These are phyloP conservation scores for Penicillium arizonense DNA, from an alignment of 495 filamentous ascomycete species.

Conservation along the genomic window DNA sequence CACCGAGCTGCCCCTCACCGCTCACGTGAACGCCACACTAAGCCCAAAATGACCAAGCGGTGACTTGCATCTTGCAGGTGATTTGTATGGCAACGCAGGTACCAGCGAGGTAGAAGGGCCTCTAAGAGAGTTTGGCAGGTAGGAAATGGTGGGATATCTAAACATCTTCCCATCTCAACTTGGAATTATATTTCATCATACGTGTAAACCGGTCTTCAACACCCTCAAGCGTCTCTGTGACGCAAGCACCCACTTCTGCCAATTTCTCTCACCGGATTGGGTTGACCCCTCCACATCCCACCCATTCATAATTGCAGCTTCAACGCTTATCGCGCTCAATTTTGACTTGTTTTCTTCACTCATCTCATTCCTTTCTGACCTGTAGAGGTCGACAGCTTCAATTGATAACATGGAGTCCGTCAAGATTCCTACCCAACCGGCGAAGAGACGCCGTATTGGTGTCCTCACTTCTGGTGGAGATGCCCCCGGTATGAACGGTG, in stretches of 20 bases:
- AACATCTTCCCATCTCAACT: not conserved
- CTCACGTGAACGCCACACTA: slow-evolving; percentile 7
- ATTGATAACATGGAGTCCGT: slow-evolving; percentile 33
- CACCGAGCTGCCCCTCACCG: not conserved
- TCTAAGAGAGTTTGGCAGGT: not conserved
- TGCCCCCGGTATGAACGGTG: slow-evolving; percentile 97
- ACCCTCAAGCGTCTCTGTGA: slow-evolving; percentile 27
- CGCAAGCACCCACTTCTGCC: slow-evolving; percentile 39
- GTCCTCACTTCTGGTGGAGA: slow-evolving; percentile 98
- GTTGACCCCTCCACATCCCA: slow-evolving; percentile 26
- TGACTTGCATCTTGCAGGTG: slow-evolving; percentile 12
- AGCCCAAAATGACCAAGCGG: slow-evolving; percentile 11
- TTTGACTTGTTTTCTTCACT: slow-evolving; percentile 5
- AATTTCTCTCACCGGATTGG: slow-evolving; percentile 45
- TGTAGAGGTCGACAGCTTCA: slow-evolving; percentile 12
- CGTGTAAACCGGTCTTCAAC: not conserved
- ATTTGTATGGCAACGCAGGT: slow-evolving; percentile 7
- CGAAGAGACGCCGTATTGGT: slow-evolving; percentile 77
- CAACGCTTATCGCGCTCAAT: slow-evolving; percentile 10
- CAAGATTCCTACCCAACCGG: slow-evolving; percentile 33
- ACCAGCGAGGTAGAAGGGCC: not conserved
- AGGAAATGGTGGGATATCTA: too few species aligned
- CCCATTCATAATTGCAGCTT: slow-evolving; percentile 14
- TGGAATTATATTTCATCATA: not conserved
- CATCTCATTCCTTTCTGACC: slow-evolving; percentile 12